These are phyloP conservation scores for Heterobasidion irregulare DNA, from an alignment of 1,284 basidiomycete genomes.

Conservation along the genomic window DNA sequence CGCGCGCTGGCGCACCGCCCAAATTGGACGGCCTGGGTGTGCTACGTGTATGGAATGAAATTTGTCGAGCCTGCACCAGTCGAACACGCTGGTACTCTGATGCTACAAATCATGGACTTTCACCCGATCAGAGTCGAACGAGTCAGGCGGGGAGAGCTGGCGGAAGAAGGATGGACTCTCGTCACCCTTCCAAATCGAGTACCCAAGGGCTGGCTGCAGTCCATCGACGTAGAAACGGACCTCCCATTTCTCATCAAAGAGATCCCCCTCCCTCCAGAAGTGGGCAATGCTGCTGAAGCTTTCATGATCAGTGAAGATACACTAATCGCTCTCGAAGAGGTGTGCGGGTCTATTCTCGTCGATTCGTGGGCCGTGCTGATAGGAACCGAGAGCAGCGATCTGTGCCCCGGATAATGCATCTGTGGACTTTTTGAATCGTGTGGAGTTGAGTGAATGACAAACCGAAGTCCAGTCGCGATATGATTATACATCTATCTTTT, in stretches of 20 bases:
- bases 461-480: neutral
- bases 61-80: constrained; percentile 4
- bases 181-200: neutral
- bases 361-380: no score
- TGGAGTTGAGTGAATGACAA: neutral
- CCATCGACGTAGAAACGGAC: neutral
- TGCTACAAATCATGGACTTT: constrained; percentile 9
- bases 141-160: constrained; percentile 4
- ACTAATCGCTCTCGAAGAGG: constrained; percentile 8
- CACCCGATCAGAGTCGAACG: constrained; percentile 4
- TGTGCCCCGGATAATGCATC: neutral
- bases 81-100: neutral
- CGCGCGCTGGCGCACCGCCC: constrained; percentile 28
- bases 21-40: constrained; percentile 41
- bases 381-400: no score
- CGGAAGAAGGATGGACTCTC: constrained; percentile 2
- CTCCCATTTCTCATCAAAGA: constrained; percentile 6
- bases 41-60: constrained; percentile 44
- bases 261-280: constrained; percentile 5
- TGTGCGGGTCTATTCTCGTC: neutral
- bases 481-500: no score
- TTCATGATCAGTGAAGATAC: constrained; percentile 13
- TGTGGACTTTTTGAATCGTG: neutral
- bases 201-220: neutral
- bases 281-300: neutral